Conservation (phyloP, 345 rosid genomes). For the Acer yangbiense region DNA sequence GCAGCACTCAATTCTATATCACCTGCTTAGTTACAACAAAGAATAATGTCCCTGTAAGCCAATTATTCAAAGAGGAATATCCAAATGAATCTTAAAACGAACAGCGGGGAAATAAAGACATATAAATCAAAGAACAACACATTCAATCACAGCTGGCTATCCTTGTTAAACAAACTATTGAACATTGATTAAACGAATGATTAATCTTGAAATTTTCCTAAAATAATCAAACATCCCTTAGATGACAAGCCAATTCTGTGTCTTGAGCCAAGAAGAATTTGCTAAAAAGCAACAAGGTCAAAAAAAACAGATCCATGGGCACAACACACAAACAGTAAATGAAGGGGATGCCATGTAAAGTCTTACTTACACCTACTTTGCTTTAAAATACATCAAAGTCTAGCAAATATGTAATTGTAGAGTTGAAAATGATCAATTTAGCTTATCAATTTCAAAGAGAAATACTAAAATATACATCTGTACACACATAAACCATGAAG, state of each 20-base stretch:
- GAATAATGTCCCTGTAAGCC: not conserved
- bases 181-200: not conserved
- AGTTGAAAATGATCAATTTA: not conserved
- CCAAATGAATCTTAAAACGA: not conserved
- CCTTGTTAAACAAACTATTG: constrained; percentile 21
- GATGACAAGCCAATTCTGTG: constrained; percentile 9
- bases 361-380: not conserved
- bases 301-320: constrained; percentile 6
- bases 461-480: not conserved
- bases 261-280: constrained; percentile 4
- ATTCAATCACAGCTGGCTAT: constrained; percentile 20
- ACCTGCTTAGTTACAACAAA: constrained; percentile 24
- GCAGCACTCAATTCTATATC: constrained; percentile 7
- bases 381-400: not conserved
- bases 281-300: constrained; percentile 16
- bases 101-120: not conserved
- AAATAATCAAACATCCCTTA: constrained; percentile 13
- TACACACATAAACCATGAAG: not conserved
- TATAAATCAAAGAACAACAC: not conserved
- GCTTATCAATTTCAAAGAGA: not conserved
- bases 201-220: constrained; percentile 10
- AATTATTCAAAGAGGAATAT: constrained; percentile 2
- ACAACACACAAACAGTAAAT: not conserved
- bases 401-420: not conserved
- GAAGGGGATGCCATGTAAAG: not conserved